A percentile compares a stretch with the other conserved stretches of the same genome.
These are phyloP conservation scores for Xylariaceae sp. DNA, from an alignment of 2,329 filamentous ascomycete species.

Conservation along the genomic window DNA sequence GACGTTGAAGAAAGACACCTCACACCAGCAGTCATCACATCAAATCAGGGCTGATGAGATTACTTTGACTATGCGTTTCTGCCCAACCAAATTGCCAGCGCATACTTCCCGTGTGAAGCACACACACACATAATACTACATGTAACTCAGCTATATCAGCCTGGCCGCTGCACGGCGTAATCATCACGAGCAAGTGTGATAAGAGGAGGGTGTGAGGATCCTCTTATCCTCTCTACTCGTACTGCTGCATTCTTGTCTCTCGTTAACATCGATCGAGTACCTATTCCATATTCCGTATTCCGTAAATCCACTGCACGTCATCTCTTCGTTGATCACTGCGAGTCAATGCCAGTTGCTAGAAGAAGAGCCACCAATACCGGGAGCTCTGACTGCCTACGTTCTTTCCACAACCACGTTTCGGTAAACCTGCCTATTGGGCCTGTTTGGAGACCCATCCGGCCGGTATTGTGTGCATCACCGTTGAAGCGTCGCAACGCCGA, in stretches of 20 bases:
- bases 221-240: not conserved
- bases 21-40: conserved; percentile 1
- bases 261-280: conserved; percentile 4
- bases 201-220: conserved; percentile 14
- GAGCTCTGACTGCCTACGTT: not conserved
- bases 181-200: conserved; percentile 1
- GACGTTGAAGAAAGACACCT: not conserved
- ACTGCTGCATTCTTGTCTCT: conserved; percentile 8
- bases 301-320: conserved; percentile 3
- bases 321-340: not conserved
- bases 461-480: conserved; percentile 7
- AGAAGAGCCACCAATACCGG: not conserved
- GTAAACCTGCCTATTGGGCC: conserved; percentile 14
- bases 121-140: conserved; percentile 14
- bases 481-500: not conserved
- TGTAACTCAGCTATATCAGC: conserved; percentile 20
- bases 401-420: conserved; percentile 12
- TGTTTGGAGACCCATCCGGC: not conserved
- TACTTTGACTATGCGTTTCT: conserved; percentile 21
- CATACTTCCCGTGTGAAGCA: conserved; percentile 23
- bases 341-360: conserved; percentile 5
- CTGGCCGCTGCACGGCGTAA: conserved; percentile 7
- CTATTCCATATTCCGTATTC: too few relatives aligned
- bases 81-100: conserved; percentile 35
- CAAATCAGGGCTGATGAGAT: conserved; percentile 1